A percentile compares a stretch with the other conserved stretches of the same genome.
Evolutionary conservation across 2,329 filamentous ascomycete genomes (phyloP).

Genomic region (Hypoxylon sp.): DNA sequence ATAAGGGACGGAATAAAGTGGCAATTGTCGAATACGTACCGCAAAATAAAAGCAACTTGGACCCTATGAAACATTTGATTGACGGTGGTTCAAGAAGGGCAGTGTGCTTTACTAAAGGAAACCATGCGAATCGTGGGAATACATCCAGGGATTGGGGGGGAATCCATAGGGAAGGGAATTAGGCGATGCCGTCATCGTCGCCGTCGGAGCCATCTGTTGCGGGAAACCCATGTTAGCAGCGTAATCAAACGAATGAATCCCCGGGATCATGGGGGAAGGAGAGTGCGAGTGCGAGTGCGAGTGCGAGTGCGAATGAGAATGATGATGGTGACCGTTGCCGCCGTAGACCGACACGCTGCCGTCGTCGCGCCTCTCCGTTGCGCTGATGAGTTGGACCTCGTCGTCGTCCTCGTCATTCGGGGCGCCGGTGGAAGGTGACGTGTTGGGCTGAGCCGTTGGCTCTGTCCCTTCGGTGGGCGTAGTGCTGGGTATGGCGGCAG

Average conservation of each 20-base stretch:
- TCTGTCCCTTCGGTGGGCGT: slow-evolving; percentile 1
- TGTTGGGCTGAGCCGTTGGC: slow-evolving; percentile 2
- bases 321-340: slow-evolving; percentile 29
- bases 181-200: slow-evolving; percentile 21
- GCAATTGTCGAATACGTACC: slow-evolving; percentile 14
- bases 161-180: slow-evolving; percentile 40
- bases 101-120: slow-evolving; percentile 37
- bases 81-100: background rate
- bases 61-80: background rate
- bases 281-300: slow-evolving; percentile 36
- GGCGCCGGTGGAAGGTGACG: slow-evolving; percentile 24
- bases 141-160: slow-evolving; percentile 34
- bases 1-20: background rate
- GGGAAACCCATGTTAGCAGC: slow-evolving; percentile 42
- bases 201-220: slow-evolving; percentile 32
- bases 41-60: background rate
- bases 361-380: slow-evolving; percentile 35
- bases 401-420: slow-evolving; percentile 40
- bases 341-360: slow-evolving; percentile 21
- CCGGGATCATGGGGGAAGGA: slow-evolving; percentile 29
- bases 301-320: slow-evolving; percentile 32
- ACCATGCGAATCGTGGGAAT: slow-evolving; percentile 37
- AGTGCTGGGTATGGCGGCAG: slow-evolving; percentile 12
- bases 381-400: slow-evolving; percentile 42
- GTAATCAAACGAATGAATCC: slow-evolving; percentile 41